Percentiles rank a stretch among this genome's conserved stretches.
Evolutionary conservation across 1,284 basidiomycete species (phyloP).

Genomic region (Erythrobasidium hasegawianum): DNA sequence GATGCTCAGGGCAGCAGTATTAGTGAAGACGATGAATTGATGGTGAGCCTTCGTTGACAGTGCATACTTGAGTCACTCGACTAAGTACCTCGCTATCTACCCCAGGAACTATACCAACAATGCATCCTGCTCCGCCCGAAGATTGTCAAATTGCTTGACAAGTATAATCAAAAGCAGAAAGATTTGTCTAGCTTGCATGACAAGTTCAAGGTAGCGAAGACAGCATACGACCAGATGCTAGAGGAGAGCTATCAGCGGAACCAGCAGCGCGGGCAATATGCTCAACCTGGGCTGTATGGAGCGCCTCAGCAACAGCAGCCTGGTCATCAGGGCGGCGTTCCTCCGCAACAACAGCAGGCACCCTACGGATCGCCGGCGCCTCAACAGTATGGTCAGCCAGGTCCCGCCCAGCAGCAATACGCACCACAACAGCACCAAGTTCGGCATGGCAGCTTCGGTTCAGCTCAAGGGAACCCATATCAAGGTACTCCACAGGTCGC

Average conservation of each 20-base stretch:
- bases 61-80: too few species aligned
- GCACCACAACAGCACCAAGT: constrained; percentile 15
- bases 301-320: constrained; percentile 12
- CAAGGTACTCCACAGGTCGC: background rate
- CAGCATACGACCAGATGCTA: constrained; percentile 44
- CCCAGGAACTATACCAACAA: constrained; percentile 79
- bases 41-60: constrained; percentile 54
- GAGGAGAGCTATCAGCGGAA: constrained; percentile 33
- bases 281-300: too few species aligned
- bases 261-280: constrained; percentile 24
- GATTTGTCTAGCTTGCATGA: constrained; percentile 43
- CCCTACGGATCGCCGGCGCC: background rate
- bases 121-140: constrained; percentile 85
- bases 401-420: background rate
- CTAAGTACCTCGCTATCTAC: background rate
- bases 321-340: constrained; percentile 2
- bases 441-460: background rate
- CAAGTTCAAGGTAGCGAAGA: constrained; percentile 44
- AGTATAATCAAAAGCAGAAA: constrained; percentile 83
- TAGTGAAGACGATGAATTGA: constrained; percentile 91
- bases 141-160: constrained; percentile 94
- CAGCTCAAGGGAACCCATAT: background rate
- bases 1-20: constrained; percentile 68
- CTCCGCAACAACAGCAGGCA: background rate
- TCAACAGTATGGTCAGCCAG: background rate